These are phyloP conservation scores for Ogataea sp. DNA, from an alignment of 805 yeast species.

Conservation along the genomic window DNA sequence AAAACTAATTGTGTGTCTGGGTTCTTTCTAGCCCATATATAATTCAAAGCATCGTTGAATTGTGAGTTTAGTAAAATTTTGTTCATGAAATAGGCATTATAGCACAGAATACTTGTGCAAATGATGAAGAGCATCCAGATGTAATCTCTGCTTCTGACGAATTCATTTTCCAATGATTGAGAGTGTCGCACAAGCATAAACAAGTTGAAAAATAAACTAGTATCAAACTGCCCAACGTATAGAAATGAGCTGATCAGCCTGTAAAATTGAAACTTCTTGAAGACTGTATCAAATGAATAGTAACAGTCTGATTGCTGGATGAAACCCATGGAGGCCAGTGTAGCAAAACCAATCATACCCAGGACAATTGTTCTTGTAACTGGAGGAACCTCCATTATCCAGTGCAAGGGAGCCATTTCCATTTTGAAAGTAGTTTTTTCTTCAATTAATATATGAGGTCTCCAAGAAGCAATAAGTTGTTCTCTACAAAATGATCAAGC, in stretches of 20 bases:
- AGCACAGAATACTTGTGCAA: constrained; percentile 18
- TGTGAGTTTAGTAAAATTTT: constrained; percentile 29
- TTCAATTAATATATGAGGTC: not conserved
- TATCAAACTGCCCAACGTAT: constrained; percentile 31
- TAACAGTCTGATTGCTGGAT: constrained; percentile 23
- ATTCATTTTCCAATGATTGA: constrained; percentile 29
- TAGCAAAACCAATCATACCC: constrained; percentile 24
- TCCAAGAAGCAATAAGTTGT: too few relatives aligned
- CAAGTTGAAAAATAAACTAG: constrained; percentile 26
- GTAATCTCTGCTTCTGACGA: constrained; percentile 25
- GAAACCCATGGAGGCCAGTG: constrained; percentile 25
- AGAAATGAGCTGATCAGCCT: constrained; percentile 30
- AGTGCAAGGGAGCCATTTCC: constrained; percentile 31
- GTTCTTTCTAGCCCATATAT: constrained; percentile 39
- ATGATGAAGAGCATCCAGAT: constrained; percentile 29
- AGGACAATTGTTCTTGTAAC: constrained; percentile 33
- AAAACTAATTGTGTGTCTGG: constrained; percentile 32
- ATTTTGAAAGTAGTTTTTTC: constrained; percentile 8
- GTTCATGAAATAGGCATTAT: constrained; percentile 19
- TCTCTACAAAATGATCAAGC: too few relatives aligned
- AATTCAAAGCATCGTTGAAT: constrained; percentile 30
- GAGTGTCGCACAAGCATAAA: constrained; percentile 30
- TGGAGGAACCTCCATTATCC: constrained; percentile 36
- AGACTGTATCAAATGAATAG: constrained; percentile 30
- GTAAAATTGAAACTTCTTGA: constrained; percentile 28